Percentiles rank a stretch among this genome's conserved stretches.
phyloP scores from a whole-genome alignment of 2,329 filamentous ascomycete species.

The Scytalidium sp. region DNA sequence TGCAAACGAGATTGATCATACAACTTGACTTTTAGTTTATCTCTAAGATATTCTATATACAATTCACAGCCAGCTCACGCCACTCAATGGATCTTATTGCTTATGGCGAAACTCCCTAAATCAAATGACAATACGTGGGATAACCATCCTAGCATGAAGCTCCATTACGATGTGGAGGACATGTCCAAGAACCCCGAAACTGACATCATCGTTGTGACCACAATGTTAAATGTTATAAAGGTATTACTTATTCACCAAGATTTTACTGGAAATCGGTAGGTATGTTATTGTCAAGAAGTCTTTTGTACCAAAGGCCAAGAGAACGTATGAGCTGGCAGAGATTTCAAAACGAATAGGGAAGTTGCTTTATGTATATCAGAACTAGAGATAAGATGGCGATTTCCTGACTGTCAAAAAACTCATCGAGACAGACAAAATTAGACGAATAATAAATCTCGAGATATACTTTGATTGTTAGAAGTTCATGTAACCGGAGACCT shows the following conservation, averaged over 20 bases:
- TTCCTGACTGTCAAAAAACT: conserved; percentile 68
- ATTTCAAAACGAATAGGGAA: conserved; percentile 35
- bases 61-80: too few relatives aligned
- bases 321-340: conserved; percentile 59
- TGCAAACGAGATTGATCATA: too few relatives aligned
- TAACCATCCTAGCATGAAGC: conserved; percentile 63
- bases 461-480: conserved; percentile 78
- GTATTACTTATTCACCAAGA: conserved; percentile 63
- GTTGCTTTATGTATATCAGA: conserved; percentile 44
- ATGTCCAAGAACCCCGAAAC: conserved; percentile 64
- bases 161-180: conserved; percentile 59
- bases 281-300: conserved; percentile 82
- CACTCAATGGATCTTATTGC: too few relatives aligned
- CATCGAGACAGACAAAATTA: conserved; percentile 55
- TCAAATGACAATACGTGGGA: conserved; percentile 62
- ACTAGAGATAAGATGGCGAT: conserved; percentile 70
- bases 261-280: conserved; percentile 67
- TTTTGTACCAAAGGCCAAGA: conserved; percentile 68
- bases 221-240: conserved; percentile 68
- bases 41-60: too few relatives aligned
- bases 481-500: conserved; percentile 55
- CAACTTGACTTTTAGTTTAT: too few relatives aligned
- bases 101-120: too few relatives aligned
- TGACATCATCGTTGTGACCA: conserved; percentile 69
- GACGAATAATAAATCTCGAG: conserved; percentile 73